Evolutionary conservation across 2,329 filamentous ascomycete genomes (phyloP), one percentile per base, ranked within the genome.

Genomic region (Immersiporthe knoxdaviesiana): DNA sequence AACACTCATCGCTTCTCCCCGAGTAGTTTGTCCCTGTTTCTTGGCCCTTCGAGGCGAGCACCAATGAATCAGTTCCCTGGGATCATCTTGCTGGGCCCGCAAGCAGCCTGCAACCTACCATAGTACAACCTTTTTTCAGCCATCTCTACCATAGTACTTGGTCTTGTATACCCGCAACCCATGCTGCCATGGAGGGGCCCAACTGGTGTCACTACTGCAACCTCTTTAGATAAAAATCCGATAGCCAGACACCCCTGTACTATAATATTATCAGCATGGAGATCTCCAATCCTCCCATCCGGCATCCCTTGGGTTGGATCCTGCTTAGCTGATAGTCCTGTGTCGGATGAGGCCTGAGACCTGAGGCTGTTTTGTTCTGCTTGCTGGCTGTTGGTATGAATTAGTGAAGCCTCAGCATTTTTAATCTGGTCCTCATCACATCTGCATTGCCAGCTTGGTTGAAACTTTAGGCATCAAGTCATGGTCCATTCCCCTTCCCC

Each of bases 141-240:
- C 56, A 8, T 4, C 56, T 59, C 30, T 11, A 59, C 56, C 24
- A 54, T 54, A 24, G 11, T 27, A 54, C 24, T 27, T 54, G 41
- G 41, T 16, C n/a, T n/a, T n/a, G 18, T 47, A 47, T 47, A 47
- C 41, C 41, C 41, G n/a, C 41, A 47, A 47, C 41, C 41, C 41
- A 47, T 47, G 50, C n/a, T n/a, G n/a, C n/a, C n/a, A n/a, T n/a
- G n/a, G n/a, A n/a, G 24, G 4, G 50, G 50, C 11, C 50, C 24
- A 27, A 24, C 52, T 30, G 27, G 52, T 30, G 52, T 56, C 52
- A 56, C 52, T 56, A 18, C 52, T 56, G 52, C 52, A 54, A 54
- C 50, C 24, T 54, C 50, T 54, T 54, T 47, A 47, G 37, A n/a
- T n/a, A n/a, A 39, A 39, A 39, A 39, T 12, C 11, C 3, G 16